Evolutionary conservation across 345 rosid species (phyloP).

Genomic region (Eucalyptus sideroxylon): DNA sequence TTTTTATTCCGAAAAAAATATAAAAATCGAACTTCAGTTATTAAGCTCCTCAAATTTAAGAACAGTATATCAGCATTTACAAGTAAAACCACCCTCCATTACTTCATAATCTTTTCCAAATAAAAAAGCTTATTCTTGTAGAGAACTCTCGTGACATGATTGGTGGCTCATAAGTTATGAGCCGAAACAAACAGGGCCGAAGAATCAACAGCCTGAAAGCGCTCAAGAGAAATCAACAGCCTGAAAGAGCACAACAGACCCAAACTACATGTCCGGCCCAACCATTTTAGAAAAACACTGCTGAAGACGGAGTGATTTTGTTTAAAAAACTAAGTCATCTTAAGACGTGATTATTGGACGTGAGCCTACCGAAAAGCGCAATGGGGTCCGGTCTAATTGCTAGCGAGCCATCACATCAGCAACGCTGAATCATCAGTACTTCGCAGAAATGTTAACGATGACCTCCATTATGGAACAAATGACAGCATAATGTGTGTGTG

Average conservation of each 20-base stretch:
- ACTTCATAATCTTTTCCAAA: neutral
- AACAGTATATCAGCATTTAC: neutral
- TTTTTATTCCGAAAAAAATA: no score
- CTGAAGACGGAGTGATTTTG: neutral
- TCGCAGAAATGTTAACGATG: neutral
- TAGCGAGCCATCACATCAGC: neutral
- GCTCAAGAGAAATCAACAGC: neutral
- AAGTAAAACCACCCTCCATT: neutral
- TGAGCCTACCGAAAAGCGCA: neutral
- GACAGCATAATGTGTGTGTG: neutral
- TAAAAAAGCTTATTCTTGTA: neutral
- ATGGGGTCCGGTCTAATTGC: neutral
- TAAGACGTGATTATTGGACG: neutral
- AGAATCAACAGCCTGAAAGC: neutral
- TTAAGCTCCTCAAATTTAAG: neutral
- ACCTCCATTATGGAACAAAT: neutral
- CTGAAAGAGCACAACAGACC: neutral
- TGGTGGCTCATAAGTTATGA: neutral
- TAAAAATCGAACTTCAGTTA: neutral
- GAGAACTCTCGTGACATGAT: neutral
- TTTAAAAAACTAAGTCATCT: neutral
- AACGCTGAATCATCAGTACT: neutral
- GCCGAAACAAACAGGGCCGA: neutral
- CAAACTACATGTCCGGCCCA: neutral
- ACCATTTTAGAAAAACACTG: neutral